Evolutionary conservation across 495 filamentous ascomycete species (phyloP).

Genomic region (Massariosphaeria phaeospora): DNA sequence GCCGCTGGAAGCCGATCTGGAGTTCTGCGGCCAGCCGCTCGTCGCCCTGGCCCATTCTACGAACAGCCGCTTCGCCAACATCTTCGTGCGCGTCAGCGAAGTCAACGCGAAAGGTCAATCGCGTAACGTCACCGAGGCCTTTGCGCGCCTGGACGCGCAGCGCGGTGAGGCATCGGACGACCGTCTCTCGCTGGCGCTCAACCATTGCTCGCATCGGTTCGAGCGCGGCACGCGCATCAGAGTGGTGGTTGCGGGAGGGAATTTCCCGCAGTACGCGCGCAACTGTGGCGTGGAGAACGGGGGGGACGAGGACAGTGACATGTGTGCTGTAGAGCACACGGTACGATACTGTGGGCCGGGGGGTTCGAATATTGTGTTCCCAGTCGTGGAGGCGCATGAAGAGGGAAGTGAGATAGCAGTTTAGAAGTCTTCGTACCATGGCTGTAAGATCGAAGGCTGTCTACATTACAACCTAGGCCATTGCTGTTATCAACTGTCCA

Average conservation of each 20-base stretch:
- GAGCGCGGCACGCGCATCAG: background rate
- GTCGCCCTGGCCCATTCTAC: slow-evolving; percentile 2
- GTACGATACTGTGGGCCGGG: too few species aligned
- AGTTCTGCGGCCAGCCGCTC: background rate
- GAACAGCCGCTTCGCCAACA: background rate
- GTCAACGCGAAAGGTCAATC: slow-evolving; percentile 5
- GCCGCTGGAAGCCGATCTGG: background rate
- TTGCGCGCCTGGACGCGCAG: background rate
- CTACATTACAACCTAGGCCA: slow-evolving; percentile 16
- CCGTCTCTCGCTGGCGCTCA: background rate
- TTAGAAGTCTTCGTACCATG: too few species aligned
- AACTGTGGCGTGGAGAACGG: too few species aligned
- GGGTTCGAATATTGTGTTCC: too few species aligned
- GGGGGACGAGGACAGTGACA: too few species aligned
- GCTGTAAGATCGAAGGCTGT: too few species aligned
- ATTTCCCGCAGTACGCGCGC: background rate
- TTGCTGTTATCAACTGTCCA: slow-evolving; percentile 10
- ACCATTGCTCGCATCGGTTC: slow-evolving; percentile 6
- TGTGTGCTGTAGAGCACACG: too few species aligned
- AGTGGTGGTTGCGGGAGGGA: slow-evolving; percentile 1
- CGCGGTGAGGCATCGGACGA: background rate
- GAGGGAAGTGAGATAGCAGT: too few species aligned
- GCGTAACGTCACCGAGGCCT: background rate
- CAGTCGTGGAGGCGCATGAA: too few species aligned
- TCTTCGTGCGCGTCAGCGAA: slow-evolving; percentile 11